Conservation (phyloP, 331 rosid genomes). For the Malus hybrid region DNA sequence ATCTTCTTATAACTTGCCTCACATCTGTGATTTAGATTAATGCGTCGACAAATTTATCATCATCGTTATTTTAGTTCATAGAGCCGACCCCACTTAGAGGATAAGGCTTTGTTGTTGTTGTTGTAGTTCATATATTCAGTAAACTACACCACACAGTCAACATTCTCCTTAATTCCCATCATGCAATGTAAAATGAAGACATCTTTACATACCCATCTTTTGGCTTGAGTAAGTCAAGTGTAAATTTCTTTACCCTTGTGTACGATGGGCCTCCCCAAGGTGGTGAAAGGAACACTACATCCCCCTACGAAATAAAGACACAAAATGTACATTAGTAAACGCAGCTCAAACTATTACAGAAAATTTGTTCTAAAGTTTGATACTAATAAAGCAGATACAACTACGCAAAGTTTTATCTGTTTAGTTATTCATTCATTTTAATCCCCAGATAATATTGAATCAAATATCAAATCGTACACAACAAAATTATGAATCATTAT, state of each 20-base stretch:
- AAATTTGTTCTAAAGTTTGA: neutral
- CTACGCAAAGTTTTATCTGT: neutral
- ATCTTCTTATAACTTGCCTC: neutral
- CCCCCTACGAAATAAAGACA: constrained; percentile 21
- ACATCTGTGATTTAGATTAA: too few species aligned
- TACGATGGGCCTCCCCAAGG: constrained; percentile 41
- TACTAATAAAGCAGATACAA: neutral
- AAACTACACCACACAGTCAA: neutral
- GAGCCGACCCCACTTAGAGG: too few species aligned
- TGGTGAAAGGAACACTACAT: constrained; percentile 32
- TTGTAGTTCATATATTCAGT: neutral
- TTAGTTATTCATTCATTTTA: neutral
- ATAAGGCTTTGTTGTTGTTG: too few species aligned
- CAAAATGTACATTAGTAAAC: neutral
- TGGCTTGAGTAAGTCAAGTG: constrained; percentile 29
- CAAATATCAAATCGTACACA: neutral
- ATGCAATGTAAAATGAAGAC: neutral
- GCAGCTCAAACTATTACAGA: neutral
- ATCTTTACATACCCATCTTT: constrained; percentile 25
- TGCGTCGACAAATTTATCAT: too few species aligned
- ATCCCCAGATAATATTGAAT: neutral
- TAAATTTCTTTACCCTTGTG: constrained; percentile 15
- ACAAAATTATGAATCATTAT: neutral
- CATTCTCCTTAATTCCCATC: neutral
- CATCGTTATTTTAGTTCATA: too few species aligned